Evolutionary conservation across 73 alveolate species (phyloP).

Genomic region (Halteria grandinella): DNA sequence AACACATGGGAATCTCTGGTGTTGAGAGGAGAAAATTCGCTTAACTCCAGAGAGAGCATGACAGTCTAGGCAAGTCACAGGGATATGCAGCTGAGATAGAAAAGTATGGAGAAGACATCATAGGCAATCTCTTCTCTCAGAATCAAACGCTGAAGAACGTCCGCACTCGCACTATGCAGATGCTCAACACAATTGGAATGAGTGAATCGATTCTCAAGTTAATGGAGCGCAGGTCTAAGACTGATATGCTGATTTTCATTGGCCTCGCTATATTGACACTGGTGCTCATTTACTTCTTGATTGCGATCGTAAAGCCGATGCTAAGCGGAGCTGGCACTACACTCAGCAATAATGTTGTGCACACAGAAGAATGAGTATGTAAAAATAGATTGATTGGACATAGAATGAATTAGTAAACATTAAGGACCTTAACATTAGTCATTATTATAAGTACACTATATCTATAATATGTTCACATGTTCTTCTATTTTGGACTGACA

Average conservation of each 20-base stretch:
- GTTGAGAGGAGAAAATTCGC: conserved; percentile 43
- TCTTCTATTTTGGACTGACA: too few relatives aligned
- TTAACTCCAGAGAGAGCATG: conserved; percentile 43
- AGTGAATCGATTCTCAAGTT: conserved; percentile 38
- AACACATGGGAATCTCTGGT: too few relatives aligned
- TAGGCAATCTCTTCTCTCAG: background rate
- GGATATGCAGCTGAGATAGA: conserved; percentile 23
- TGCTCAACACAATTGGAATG: conserved; percentile 48
- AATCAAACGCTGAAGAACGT: conserved; percentile 31
- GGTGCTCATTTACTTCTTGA: background rate
- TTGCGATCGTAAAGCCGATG: conserved; percentile 31
- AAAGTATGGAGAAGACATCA: conserved; percentile 21
- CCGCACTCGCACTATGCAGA: conserved; percentile 5
- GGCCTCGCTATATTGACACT: conserved; percentile 37
- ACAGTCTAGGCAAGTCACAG: conserved; percentile 23
- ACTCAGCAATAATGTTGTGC: too few relatives aligned
- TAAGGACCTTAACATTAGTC: too few relatives aligned
- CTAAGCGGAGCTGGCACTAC: conserved; percentile 21
- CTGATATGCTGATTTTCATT: conserved; percentile 27
- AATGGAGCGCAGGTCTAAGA: conserved; percentile 41
- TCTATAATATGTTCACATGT: too few relatives aligned
- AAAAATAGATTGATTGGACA: too few relatives aligned
- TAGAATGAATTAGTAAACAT: too few relatives aligned
- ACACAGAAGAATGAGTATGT: too few relatives aligned
- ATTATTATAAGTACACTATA: too few relatives aligned